Conservation (phyloP, 345 rosid genomes). For the Corymbia maculata region DNA sequence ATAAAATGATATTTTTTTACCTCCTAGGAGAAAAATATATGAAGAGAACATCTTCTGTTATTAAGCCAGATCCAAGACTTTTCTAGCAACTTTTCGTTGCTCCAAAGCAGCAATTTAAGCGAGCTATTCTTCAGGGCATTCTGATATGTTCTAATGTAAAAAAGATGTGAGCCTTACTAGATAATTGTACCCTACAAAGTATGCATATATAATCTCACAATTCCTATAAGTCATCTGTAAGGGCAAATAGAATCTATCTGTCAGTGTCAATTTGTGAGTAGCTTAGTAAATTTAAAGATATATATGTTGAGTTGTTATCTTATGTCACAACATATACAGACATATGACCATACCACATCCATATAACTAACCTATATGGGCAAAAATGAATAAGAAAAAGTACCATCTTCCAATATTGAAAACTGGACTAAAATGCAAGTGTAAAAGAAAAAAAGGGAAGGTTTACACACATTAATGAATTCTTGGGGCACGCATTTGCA, state of each 20-base stretch:
- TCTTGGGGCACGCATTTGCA: not conserved
- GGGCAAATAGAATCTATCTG: fast-evolving
- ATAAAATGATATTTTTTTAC: too few species aligned
- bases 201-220: not conserved
- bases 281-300: not conserved
- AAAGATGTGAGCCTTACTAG: fast-evolving
- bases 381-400: not conserved
- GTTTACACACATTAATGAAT: not conserved
- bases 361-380: fast-evolving
- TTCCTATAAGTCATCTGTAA: not conserved
- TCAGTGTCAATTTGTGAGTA: fast-evolving
- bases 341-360: not conserved
- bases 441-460: not conserved
- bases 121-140: not conserved
- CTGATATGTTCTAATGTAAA: not conserved
- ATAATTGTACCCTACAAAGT: fast-evolving
- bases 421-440: not conserved
- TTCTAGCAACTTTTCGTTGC: not conserved
- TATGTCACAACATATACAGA: not conserved
- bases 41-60: not conserved
- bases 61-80: not conserved
- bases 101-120: not conserved
- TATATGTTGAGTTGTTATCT: not conserved
- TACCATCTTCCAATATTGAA: not conserved
- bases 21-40: too few species aligned